Base-by-base conservation (phyloP, 257 asterid genomes). In the Thymus mandschuricus region DNA sequence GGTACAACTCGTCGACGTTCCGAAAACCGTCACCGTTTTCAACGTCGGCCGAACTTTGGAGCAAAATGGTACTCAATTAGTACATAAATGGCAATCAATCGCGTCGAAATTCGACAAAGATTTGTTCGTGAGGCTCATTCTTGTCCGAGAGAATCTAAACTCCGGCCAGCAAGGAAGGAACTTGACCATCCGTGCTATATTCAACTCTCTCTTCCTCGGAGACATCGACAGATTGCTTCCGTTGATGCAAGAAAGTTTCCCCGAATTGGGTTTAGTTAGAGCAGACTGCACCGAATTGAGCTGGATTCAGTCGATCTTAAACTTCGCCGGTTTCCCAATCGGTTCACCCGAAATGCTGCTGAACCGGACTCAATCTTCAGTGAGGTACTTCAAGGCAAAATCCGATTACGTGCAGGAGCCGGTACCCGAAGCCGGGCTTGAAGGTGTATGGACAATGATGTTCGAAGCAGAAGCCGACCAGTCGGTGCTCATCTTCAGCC, bases 381-480 rank as follows among this genome's bases (percentile, higher is more conserved):
- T 43, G 27, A 69, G 46, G 2, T 69, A 69, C 57, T 69, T 29
- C 74, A 69, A 69, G 44, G 66, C 46, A 8, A 69, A 69, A 56
- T 34, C 66, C 0, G 57, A 69, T 44, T 69, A 56, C 1, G 74
- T 69, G 46, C 57, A 69, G 46, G 57, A 56, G n/a, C 74, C 74
- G 1, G 5, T 69, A 8, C 52, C 74, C 0, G 48, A 30, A 44
- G 13, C 21, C 8, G 74, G 46, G 10, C 29, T 69, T 0, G 46
- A 69, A 29, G 74, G 66, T 2, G 1, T 69, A 4, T 48, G 57
- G 62, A 56, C 11, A 2, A 30, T 12, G n/a, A 43, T 69, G 27
- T 44, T 13, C 34, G 58, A 69, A 6, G 11, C 46, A 5, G 66
- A 69, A 44, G 74, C 45, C 2, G 52, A 56, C 10, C 46, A 5